Conservation (phyloP, 768 basidiomycete genomes). For the Agaricus subrufescens region DNA sequence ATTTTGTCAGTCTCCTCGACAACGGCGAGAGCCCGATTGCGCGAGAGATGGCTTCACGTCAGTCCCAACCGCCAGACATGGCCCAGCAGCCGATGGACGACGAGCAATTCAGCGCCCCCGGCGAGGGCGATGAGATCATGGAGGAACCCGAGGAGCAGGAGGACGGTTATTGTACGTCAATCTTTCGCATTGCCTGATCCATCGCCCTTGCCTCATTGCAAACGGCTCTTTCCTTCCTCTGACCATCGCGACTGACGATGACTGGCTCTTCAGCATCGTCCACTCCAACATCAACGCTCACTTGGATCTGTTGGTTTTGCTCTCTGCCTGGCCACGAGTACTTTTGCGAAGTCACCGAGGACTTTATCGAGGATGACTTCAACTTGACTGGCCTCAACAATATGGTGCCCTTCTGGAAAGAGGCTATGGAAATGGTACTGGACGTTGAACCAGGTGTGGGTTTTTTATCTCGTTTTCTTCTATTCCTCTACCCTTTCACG, state of each 20-base stretch:
- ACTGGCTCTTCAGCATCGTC: constrained; percentile 63
- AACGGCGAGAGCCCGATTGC: constrained; percentile 2
- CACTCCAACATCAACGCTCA: constrained; percentile 85
- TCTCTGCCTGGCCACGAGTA: constrained; percentile 95
- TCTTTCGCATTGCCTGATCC: constrained; percentile 15
- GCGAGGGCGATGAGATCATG: constrained; percentile 75
- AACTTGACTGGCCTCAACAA: constrained; percentile 94
- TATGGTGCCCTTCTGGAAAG: constrained; percentile 99
- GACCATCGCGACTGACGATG: constrained; percentile 18
- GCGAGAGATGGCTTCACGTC: constrained; percentile 35
- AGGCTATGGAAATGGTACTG: constrained; percentile 99
- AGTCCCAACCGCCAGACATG: constrained; percentile 34
- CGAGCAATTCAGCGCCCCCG: constrained; percentile 52
- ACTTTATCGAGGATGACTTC: constrained; percentile 99
- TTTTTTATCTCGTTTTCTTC: constrained; percentile 16
- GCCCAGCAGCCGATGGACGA: constrained; percentile 53
- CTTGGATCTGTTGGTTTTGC: constrained; percentile 97
- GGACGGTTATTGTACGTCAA: constrained; percentile 72
- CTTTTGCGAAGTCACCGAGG: constrained; percentile 96
- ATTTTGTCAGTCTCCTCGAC: neutral
- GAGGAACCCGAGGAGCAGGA: constrained; percentile 75
- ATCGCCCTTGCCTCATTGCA: constrained; percentile 12
- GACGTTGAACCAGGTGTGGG: constrained; percentile 95
- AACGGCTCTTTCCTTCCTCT: constrained; percentile 9
- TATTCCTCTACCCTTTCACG: neutral